phyloP scores from a whole-genome alignment of 345 rosid species.

The Alliaria petiolata region DNA sequence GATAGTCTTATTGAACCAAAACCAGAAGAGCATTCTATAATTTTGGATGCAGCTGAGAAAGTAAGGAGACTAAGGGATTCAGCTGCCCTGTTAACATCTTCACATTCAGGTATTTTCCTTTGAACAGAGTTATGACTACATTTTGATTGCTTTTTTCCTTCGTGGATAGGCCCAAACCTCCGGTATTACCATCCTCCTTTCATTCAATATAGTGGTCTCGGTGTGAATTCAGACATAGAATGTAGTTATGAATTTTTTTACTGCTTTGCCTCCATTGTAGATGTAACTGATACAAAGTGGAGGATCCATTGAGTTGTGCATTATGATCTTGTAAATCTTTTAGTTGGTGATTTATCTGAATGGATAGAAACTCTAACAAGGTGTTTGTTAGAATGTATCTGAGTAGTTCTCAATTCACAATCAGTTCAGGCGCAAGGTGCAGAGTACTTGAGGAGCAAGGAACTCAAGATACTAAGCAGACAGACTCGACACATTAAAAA shows the following conservation, averaged over 20 bases:
- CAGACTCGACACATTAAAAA: constrained; percentile 21
- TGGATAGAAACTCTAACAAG: not conserved
- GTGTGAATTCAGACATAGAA: not conserved
- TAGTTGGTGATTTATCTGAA: not conserved
- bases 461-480: constrained; percentile 32
- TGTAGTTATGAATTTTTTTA: not conserved
- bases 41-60: constrained; percentile 24
- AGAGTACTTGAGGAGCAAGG: constrained; percentile 56
- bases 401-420: constrained; percentile 4
- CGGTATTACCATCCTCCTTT: not conserved
- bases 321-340: not conserved
- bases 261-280: not conserved
- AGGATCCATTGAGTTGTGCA: not conserved
- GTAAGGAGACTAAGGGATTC: constrained; percentile 47
- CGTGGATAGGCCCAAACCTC: not conserved
- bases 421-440: constrained; percentile 71
- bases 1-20: constrained; percentile 12
- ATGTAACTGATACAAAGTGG: not conserved
- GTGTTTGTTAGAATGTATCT: not conserved
- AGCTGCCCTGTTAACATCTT: constrained; percentile 42
- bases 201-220: no score
- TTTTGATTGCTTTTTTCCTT: not conserved
- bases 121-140: not conserved
- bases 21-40: constrained; percentile 21
- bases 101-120: constrained; percentile 55